Conservation (phyloP, 495 filamentous ascomycete genomes). For the Penicillium canescens region DNA sequence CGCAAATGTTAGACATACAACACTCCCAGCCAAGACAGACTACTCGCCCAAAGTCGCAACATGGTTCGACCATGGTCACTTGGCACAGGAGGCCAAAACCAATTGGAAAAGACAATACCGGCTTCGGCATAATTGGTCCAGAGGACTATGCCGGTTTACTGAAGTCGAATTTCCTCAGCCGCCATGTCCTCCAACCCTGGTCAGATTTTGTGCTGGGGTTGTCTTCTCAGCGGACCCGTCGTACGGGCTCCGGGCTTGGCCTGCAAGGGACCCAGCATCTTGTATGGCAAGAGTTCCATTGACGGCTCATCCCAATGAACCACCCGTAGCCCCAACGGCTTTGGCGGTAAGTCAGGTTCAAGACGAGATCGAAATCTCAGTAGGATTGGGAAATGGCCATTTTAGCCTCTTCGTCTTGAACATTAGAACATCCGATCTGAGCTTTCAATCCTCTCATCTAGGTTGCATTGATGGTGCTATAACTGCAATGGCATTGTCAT, state of each 20-base stretch:
- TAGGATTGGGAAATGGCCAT: conserved; percentile 78
- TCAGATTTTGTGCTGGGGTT: conserved; percentile 70
- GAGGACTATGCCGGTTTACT: conserved; percentile 75
- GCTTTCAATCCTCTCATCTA: conserved; percentile 53
- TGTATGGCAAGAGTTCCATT: conserved; percentile 31
- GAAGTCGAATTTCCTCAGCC: conserved; percentile 68
- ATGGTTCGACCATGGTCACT: conserved; percentile 76
- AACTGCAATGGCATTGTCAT: conserved; percentile 71
- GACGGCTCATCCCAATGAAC: background rate
- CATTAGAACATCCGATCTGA: conserved; percentile 40
- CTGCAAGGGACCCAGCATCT: conserved; percentile 55
- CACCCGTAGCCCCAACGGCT: conserved; percentile 57
- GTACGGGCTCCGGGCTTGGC: conserved; percentile 76
- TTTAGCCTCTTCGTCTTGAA: conserved; percentile 70
- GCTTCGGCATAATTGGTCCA: conserved; percentile 88
- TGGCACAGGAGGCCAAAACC: conserved; percentile 54
- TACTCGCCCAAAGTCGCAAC: conserved; percentile 74
- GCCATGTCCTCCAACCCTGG: conserved; percentile 59
- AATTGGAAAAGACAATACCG: conserved; percentile 93
- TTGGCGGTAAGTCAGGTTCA: conserved; percentile 56
- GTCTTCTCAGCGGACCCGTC: conserved; percentile 74
- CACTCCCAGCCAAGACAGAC: conserved; percentile 42
- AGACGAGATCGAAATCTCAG: conserved; percentile 43
- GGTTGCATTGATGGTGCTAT: conserved; percentile 61
- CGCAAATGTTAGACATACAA: conserved; percentile 60